phyloP scores from a whole-genome alignment of 2,329 filamentous ascomycete genomes.

The Ophiosphaerella korrae region DNA sequence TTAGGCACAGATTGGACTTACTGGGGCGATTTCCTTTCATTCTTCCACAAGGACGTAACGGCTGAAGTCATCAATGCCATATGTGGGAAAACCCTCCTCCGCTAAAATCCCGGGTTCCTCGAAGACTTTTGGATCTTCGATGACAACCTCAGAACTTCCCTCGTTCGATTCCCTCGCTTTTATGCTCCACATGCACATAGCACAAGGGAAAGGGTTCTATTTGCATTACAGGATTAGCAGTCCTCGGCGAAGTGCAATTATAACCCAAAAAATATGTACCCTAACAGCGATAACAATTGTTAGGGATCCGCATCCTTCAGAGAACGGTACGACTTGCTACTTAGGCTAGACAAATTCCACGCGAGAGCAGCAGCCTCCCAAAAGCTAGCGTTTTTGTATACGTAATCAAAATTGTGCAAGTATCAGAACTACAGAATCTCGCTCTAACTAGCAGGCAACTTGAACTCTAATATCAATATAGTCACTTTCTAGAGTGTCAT shows the following conservation, averaged over 20 bases:
- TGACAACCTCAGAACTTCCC: conserved; percentile 8
- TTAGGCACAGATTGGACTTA: too few species aligned
- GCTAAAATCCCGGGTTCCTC: conserved; percentile 9
- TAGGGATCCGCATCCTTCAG: conserved; percentile 14
- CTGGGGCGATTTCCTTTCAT: neutral
- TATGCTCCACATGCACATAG: conserved; percentile 2
- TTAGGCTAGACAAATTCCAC: conserved; percentile 8
- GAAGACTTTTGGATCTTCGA: conserved; percentile 7
- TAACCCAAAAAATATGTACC: conserved; percentile 16
- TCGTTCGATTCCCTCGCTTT: conserved; percentile 4
- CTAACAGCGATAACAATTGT: conserved; percentile 5
- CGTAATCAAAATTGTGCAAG: neutral
- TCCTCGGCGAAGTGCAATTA: conserved; percentile 17
- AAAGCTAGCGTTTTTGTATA: conserved; percentile 11
- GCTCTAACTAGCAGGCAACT: neutral
- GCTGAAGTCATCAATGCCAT: conserved; percentile 12
- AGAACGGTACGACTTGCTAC: conserved; percentile 6
- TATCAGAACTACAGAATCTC: neutral
- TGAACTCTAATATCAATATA: conserved; percentile 5
- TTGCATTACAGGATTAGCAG: conserved; percentile 7
- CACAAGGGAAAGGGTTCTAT: conserved; percentile 4
- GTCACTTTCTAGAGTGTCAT: conserved; percentile 27
- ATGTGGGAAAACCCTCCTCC: conserved; percentile 8
- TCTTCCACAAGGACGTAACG: conserved; percentile 11
- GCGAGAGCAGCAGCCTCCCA: conserved; percentile 6